Evolutionary conservation across 2,329 filamentous ascomycete genomes (phyloP).

Genomic region (Penicillium brasilianum): DNA sequence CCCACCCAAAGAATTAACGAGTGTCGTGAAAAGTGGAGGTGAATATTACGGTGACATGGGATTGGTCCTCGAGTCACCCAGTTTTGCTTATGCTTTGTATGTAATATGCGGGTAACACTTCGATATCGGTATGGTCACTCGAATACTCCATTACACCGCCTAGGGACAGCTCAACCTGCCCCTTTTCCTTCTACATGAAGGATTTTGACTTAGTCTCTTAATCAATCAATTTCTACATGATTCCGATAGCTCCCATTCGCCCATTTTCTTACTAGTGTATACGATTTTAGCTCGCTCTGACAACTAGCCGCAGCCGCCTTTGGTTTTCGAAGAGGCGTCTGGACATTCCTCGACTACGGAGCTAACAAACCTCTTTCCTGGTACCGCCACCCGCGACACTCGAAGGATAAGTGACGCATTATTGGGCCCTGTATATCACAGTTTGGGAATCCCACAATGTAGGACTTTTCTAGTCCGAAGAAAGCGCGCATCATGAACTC

Average conservation of each 20-base stretch:
- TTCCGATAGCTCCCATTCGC: conserved; percentile 1
- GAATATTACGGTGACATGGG: background rate
- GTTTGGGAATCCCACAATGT: background rate
- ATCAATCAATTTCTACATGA: conserved; percentile 4
- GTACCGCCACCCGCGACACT: background rate
- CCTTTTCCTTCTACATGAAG: background rate
- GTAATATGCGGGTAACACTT: background rate
- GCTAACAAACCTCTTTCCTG: no score
- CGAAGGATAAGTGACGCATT: background rate
- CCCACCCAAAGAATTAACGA: background rate
- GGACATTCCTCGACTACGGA: no score
- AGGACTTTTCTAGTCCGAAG: background rate
- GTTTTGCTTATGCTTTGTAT: background rate
- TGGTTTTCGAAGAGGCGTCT: no score
- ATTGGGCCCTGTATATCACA: background rate
- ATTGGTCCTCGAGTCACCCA: background rate
- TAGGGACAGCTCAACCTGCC: no score
- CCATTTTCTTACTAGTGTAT: conserved; percentile 6
- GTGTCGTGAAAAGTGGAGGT: no score
- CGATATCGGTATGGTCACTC: background rate
- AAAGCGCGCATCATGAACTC: background rate
- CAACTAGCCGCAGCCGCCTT: background rate
- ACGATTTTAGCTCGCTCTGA: conserved; percentile 3
- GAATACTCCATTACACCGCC: background rate
- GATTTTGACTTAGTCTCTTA: background rate